A percentile compares a stretch with the other conserved stretches of the same genome.
Evolutionary conservation across 2,329 filamentous ascomycete species (phyloP).

Genomic region (Neofusicoccum parvum): DNA sequence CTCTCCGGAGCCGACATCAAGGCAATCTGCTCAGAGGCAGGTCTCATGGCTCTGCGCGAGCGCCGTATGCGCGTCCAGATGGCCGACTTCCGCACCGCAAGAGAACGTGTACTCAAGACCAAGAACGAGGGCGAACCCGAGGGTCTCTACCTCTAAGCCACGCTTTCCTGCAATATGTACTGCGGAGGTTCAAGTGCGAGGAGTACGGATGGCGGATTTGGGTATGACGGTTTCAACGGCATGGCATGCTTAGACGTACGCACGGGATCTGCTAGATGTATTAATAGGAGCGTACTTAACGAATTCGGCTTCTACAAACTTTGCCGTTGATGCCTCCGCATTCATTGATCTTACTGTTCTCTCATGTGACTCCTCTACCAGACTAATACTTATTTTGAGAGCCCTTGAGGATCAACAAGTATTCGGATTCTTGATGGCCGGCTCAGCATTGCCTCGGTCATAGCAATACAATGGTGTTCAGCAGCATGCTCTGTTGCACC

Average conservation of each 20-base stretch:
- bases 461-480: too few species aligned
- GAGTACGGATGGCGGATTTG: not conserved
- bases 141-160: conserved; percentile 87
- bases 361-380: too few species aligned
- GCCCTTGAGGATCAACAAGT: too few species aligned
- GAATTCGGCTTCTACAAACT: conserved; percentile 1
- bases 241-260: conserved; percentile 15
- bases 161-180: not conserved
- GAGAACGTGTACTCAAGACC: conserved; percentile 94
- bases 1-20: conserved; percentile 97
- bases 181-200: not conserved
- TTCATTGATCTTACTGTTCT: not conserved
- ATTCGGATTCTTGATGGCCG: too few species aligned
- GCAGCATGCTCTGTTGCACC: too few species aligned
- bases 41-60: conserved; percentile 90
- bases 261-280: conserved; percentile 5
- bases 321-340: conserved; percentile 1
- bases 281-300: conserved; percentile 5
- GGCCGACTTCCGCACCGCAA: conserved; percentile 91
- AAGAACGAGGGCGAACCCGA: conserved; percentile 99
- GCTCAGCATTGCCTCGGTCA: too few species aligned
- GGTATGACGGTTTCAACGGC: not conserved
- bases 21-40: conserved; percentile 96
- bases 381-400: too few species aligned
- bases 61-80: conserved; percentile 98